Evolutionary conservation across 306 rosid genomes (phyloP).

Genomic region (Quercus agrifolia): DNA sequence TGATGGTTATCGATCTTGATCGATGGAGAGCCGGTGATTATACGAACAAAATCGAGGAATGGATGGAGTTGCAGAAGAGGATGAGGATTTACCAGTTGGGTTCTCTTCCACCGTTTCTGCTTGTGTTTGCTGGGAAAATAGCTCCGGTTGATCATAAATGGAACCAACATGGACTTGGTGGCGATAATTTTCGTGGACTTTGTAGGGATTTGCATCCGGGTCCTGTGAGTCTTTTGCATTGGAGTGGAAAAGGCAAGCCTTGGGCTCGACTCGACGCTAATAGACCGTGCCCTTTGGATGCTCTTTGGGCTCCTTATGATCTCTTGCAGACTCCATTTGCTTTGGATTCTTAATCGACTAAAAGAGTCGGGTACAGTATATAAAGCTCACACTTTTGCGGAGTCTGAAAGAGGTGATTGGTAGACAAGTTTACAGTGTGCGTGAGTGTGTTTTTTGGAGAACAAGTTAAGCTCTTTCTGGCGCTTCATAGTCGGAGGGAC

Average conservation of each 20-base stretch:
- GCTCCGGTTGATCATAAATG: constrained; percentile 75
- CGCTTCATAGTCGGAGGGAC: neutral
- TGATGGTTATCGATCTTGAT: constrained; percentile 79
- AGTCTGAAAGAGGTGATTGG: neutral
- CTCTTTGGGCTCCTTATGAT: constrained; percentile 96
- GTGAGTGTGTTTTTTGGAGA: neutral
- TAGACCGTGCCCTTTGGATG: constrained; percentile 82
- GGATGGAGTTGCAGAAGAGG: constrained; percentile 91
- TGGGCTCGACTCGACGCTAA: constrained; percentile 89
- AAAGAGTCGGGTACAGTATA: too few species aligned
- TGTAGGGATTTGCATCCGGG: constrained; percentile 87
- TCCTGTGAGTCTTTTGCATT: constrained; percentile 83
- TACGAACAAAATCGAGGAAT: constrained; percentile 65
- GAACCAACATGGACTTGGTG: constrained; percentile 92
- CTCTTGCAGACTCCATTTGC: constrained; percentile 66
- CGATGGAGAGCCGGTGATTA: constrained; percentile 69
- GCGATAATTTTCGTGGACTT: constrained; percentile 74
- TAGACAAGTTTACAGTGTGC: neutral
- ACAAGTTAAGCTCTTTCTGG: neutral
- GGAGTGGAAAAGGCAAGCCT: constrained; percentile 97
- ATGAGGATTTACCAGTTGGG: constrained; percentile 78
- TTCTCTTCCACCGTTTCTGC: constrained; percentile 73
- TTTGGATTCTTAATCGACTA: constrained; percentile 47
- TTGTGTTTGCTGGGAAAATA: constrained; percentile 73
- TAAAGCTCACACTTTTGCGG: too few species aligned